These are phyloP conservation scores for Cladosporium cucumerinum DNA, from an alignment of 2,329 filamentous ascomycete species.

Conservation along the genomic window DNA sequence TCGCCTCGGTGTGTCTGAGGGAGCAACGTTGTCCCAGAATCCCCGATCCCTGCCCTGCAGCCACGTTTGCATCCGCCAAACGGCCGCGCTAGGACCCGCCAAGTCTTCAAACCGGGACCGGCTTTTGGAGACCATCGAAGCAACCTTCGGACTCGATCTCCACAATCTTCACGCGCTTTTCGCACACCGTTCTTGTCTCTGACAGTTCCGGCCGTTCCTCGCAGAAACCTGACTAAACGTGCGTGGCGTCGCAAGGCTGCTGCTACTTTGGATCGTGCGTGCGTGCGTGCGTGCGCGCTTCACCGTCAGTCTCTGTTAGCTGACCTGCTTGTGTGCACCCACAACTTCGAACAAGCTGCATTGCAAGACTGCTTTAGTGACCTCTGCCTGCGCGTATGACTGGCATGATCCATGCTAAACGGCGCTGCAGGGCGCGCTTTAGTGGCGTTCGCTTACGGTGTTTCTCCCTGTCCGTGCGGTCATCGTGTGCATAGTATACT, in stretches of 20 bases:
- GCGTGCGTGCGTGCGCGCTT: neutral
- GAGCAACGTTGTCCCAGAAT: slow-evolving; percentile 1
- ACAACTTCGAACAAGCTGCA: slow-evolving; percentile 5
- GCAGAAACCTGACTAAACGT: neutral
- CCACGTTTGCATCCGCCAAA: slow-evolving; percentile 17
- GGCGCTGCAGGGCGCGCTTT: slow-evolving; percentile 12
- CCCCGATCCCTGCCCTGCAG: slow-evolving; percentile 16
- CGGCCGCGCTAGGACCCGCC: slow-evolving; percentile 9
- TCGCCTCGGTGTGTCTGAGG: slow-evolving; percentile 11
- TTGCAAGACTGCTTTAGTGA: neutral
- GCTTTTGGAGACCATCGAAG: slow-evolving; percentile 7
- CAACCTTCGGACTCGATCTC: slow-evolving; percentile 8
- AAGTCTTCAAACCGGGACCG: slow-evolving; percentile 3
- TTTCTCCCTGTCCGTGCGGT: slow-evolving; percentile 1
- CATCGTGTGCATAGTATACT: neutral
- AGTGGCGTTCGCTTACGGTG: slow-evolving; percentile 11
- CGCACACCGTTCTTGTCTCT: slow-evolving; percentile 2
- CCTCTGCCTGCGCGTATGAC: slow-evolving; percentile 14
- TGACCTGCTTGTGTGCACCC: neutral
- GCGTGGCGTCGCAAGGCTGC: neutral
- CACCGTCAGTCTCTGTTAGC: neutral
- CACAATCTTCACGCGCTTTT: slow-evolving; percentile 15
- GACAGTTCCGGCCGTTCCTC: slow-evolving; percentile 1
- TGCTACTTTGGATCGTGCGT: neutral
- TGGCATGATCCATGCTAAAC: slow-evolving; percentile 15